Evolutionary conservation across 2,329 filamentous ascomycete genomes (phyloP).

Genomic region (Magnaporthiopsis poae): DNA sequence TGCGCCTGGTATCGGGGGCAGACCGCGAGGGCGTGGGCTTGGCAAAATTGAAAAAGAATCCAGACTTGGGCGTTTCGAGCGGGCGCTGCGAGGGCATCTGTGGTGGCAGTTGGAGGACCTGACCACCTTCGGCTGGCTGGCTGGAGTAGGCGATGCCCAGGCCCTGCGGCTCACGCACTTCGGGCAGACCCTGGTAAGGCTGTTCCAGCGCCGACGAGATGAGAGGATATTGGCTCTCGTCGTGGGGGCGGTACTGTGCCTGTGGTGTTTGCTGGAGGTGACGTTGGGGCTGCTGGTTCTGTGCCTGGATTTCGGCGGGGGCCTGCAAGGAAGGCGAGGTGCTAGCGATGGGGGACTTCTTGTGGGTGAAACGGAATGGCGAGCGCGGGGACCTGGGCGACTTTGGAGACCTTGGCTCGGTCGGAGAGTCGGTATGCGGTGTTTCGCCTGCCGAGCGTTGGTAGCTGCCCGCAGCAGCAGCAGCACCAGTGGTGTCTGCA

Average conservation of each 20-base stretch:
- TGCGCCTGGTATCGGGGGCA: slow-evolving; percentile 26
- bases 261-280: slow-evolving; percentile 9
- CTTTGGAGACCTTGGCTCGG: slow-evolving; percentile 33
- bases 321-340: slow-evolving; percentile 3
- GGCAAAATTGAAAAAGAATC: slow-evolving; percentile 42
- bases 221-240: slow-evolving; percentile 19
- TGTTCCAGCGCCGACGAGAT: slow-evolving; percentile 21
- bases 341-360: slow-evolving; percentile 16
- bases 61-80: slow-evolving; percentile 34
- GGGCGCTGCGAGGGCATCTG: slow-evolving; percentile 13
- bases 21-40: slow-evolving; percentile 32
- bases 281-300: slow-evolving; percentile 1
- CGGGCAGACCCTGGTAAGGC: slow-evolving; percentile 10
- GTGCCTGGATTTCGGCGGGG: slow-evolving; percentile 10
- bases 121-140: slow-evolving; percentile 10
- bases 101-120: slow-evolving; percentile 14
- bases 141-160: slow-evolving; percentile 12
- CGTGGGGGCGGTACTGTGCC: slow-evolving; percentile 19
- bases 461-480: slow-evolving; percentile 19
- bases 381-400: slow-evolving; percentile 36
- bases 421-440: slow-evolving; percentile 23
- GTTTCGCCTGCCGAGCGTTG: slow-evolving; percentile 24
- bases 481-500: slow-evolving; percentile 27
- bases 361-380: slow-evolving; percentile 35
- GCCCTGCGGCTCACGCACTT: slow-evolving; percentile 16